phyloP scores from a whole-genome alignment of 306 rosid genomes.

The Prosopis cineraria region DNA sequence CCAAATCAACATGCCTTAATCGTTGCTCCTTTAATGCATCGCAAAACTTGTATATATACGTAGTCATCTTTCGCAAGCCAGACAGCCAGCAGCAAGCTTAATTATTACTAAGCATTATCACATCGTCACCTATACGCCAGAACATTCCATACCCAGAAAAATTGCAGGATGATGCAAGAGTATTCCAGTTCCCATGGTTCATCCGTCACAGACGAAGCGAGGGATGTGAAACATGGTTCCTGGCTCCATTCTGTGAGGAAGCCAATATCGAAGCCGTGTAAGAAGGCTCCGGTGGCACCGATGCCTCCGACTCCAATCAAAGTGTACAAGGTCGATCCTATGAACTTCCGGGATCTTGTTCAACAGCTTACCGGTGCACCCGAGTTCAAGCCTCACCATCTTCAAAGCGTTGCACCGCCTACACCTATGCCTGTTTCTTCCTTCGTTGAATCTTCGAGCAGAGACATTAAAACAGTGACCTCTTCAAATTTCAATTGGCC shows the following conservation, averaged over 20 bases:
- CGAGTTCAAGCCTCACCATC: slow-evolving; percentile 44
- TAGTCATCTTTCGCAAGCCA: not conserved
- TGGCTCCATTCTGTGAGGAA: slow-evolving; percentile 54
- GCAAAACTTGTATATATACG: not conserved
- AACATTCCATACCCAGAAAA: not conserved
- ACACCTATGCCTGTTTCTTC: slow-evolving; percentile 21
- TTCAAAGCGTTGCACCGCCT: slow-evolving; percentile 32
- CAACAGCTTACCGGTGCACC: slow-evolving; percentile 79
- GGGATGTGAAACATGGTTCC: slow-evolving; percentile 12
- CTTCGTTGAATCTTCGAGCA: not conserved
- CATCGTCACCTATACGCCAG: not conserved
- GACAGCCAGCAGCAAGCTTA: not conserved
- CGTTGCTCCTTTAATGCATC: not conserved
- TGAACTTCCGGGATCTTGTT: slow-evolving; percentile 70
- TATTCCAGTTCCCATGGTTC: slow-evolving; percentile 39
- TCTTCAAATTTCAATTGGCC: not conserved
- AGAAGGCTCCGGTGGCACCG: slow-evolving; percentile 64
- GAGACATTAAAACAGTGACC: not conserved
- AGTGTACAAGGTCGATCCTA: slow-evolving; percentile 76
- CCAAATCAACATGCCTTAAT: not conserved
- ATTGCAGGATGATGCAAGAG: slow-evolving; percentile 44
- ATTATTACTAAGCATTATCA: not conserved
- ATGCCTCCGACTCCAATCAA: slow-evolving; percentile 51
- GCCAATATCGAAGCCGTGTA: slow-evolving; percentile 56
- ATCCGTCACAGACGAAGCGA: slow-evolving; percentile 32